phyloP scores from a whole-genome alignment of 805 yeast genomes.

The Candida hungchunana region DNA sequence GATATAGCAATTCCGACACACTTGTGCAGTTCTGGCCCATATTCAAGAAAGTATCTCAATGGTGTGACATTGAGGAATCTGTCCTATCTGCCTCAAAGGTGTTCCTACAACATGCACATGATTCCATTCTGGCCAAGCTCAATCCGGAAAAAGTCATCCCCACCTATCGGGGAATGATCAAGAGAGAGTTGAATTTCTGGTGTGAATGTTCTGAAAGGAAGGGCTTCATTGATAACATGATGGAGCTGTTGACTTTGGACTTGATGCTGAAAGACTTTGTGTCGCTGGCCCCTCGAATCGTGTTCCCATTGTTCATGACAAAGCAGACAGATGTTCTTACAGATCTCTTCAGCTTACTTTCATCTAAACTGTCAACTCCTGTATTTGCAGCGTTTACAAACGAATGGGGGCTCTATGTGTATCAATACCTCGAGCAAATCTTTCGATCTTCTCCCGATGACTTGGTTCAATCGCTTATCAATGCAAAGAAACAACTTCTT shows the following conservation, averaged over 20 bases:
- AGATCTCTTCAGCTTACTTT: too few relatives aligned
- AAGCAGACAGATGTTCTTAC: too few relatives aligned
- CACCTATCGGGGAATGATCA: not conserved
- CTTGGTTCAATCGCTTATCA: constrained; percentile 13
- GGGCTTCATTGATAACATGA: constrained; percentile 2
- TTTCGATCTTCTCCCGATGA: constrained; percentile 8
- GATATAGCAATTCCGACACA: not conserved
- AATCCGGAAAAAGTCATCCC: not conserved
- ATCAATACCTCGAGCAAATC: constrained; percentile 7
- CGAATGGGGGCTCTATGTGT: constrained; percentile 19
- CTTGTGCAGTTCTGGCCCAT: constrained; percentile 7
- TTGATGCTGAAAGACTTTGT: constrained; percentile 12
- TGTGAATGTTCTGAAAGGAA: not conserved
- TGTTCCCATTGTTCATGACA: constrained; percentile 12
- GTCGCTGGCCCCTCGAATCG: constrained; percentile 3
- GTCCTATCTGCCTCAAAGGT: constrained; percentile 1
- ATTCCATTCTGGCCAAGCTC: not conserved
- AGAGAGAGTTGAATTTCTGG: not conserved
- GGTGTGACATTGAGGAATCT: constrained; percentile 5
- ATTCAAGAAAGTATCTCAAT: constrained; percentile 4
- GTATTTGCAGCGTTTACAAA: too few relatives aligned
- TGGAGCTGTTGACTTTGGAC: not conserved
- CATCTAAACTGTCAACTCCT: too few relatives aligned
- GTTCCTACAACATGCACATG: constrained; percentile 9
- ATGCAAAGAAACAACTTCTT: constrained; percentile 17